Evolutionary conservation across 495 filamentous ascomycete genomes (phyloP), one percentile per base, ranked within the genome.

Genomic region (Aspergillus bridgeri): DNA sequence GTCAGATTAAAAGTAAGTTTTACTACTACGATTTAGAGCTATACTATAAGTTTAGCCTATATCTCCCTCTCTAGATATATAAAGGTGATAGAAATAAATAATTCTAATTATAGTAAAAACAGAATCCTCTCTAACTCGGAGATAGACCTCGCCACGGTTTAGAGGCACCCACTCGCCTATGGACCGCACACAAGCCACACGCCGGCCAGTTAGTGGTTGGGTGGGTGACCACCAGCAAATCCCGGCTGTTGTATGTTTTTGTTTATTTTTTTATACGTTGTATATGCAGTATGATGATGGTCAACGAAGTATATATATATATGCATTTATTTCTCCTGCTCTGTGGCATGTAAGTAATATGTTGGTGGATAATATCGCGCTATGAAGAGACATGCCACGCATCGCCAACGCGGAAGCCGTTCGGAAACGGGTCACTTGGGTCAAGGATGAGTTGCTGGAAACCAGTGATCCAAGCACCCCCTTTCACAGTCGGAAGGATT

Each of bases 381-480:
- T 27, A 27, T 27, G 4, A 27, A 27, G 25, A 18, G 48, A 66
- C 60, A 23, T 59, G 66, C 70, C 69, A 73, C 51, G 66, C 63
- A 29, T 73, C 70, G 0, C 66, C 69, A 1, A 73, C 60, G 21
- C 70, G 50, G 29, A 70, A 71, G 1, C 70, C 70, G 9, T 66
- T 55, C 13, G 67, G 70, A 38, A 71, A 73, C 6, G 70, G 70
- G 54, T 73, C 70, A 0, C 60, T 65, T 13, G 65, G 56, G 24
- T 73, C 70, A 18, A 73, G 51, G 42, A 73, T 66, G 2, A 71
- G 47, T n/a, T 67, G 64, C 42, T 71, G 67, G 55, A 66, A 73
- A 18, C 66, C 65, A 2, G 70, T 71, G 25, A 73, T 73, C 70
- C 70, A 73, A 13, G 63, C 70, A 9, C 68, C 53, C 24, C 70